A percentile compares a stretch with the other conserved stretches of the same genome.
phyloP scores from a whole-genome alignment of 768 basidiomycete species.

The Boletellus ananas region DNA sequence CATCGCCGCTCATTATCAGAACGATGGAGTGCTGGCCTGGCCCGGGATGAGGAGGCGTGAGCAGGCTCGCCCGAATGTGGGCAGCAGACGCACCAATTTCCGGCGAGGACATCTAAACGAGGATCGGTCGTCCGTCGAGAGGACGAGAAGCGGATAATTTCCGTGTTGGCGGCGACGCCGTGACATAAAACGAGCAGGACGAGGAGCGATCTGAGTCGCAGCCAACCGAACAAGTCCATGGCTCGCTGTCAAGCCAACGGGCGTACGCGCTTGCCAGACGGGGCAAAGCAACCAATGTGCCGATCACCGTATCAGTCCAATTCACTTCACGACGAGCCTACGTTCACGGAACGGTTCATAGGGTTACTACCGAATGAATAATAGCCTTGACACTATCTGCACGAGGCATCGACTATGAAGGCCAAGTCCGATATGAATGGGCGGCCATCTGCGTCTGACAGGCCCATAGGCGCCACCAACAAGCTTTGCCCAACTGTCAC shows the following conservation, averaged over 20 bases:
- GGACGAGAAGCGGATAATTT: conserved; percentile 57
- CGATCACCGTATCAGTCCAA: no score
- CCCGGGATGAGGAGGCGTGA: background rate
- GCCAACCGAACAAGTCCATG: conserved; percentile 1
- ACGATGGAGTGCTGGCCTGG: conserved; percentile 40
- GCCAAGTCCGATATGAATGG: conserved; percentile 14
- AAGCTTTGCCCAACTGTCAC: conserved; percentile 17
- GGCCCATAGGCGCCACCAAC: conserved; percentile 13
- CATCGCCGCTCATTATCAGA: conserved; percentile 34
- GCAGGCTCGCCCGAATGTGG: background rate
- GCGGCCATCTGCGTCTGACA: conserved; percentile 14
- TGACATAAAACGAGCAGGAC: conserved; percentile 22
- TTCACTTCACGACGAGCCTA: no score
- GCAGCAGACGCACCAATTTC: conserved; percentile 27
- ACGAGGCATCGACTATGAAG: conserved; percentile 15
- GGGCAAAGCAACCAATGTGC: background rate
- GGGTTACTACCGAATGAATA: background rate
- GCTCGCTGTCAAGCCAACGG: conserved; percentile 19
- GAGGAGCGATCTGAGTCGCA: conserved; percentile 8
- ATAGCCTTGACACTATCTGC: background rate
- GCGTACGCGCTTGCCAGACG: background rate
- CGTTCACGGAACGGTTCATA: no score
- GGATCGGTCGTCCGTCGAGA: conserved; percentile 20
- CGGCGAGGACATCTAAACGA: conserved; percentile 13
- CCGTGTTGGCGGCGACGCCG: conserved; percentile 50